Conservation (phyloP, 78 protist genomes). For the Dictyostelium purpureum region DNA sequence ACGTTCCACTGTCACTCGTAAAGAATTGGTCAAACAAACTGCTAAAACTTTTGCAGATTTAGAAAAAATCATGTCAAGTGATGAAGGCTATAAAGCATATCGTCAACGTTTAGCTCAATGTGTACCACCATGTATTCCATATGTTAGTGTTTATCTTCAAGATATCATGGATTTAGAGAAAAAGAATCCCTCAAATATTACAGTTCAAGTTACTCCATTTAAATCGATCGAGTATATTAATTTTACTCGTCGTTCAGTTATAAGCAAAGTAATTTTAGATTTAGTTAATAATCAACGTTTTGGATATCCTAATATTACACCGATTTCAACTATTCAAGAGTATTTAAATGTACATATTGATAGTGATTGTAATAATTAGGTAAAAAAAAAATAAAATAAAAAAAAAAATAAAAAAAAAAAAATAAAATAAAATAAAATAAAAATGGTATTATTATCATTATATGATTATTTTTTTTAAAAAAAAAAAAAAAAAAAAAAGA, state of each 20-base stretch:
- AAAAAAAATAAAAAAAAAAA: background rate
- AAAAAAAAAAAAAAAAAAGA: too few species aligned
- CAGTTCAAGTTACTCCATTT: background rate
- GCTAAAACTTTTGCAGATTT: background rate
- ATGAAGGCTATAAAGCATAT: background rate
- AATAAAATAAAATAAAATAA: background rate
- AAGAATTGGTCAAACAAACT: slow-evolving; percentile 4
- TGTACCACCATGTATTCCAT: slow-evolving; percentile 65
- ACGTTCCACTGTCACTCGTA: background rate
- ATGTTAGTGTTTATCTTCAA: slow-evolving; percentile 60
- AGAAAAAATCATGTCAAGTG: background rate
- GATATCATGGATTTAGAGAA: slow-evolving; percentile 44
- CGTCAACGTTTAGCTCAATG: background rate
- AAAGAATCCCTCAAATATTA: slow-evolving; percentile 9
- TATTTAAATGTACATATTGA: slow-evolving; percentile 17
- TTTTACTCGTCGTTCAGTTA: slow-evolving; percentile 2
- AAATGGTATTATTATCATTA: too few species aligned
- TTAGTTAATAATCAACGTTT: slow-evolving; percentile 1
- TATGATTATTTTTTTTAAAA: too few species aligned
- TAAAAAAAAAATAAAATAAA: background rate
- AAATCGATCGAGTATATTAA: slow-evolving; percentile 1
- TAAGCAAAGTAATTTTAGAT: slow-evolving; percentile 6
- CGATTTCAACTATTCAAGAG: slow-evolving; percentile 23
- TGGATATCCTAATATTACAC: background rate
- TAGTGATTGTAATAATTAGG: background rate